Conservation (phyloP, 1,139 yeast genomes). For the Saccharomycopsis phalli region DNA sequence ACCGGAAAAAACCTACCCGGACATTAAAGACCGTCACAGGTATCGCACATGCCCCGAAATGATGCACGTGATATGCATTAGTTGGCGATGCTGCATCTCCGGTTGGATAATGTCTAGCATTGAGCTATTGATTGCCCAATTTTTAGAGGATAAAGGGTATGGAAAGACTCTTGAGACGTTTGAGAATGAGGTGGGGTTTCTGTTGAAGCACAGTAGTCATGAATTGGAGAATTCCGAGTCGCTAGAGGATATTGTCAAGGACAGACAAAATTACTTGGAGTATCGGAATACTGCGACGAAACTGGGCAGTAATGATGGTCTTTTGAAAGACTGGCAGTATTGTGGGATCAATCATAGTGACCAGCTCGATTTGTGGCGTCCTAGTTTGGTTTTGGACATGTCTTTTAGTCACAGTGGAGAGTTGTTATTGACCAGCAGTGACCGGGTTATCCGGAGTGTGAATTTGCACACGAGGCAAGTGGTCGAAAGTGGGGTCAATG, state of each 20-base stretch:
- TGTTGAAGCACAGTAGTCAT: conserved; percentile 24
- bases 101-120: conserved; percentile 6
- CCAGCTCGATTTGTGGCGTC: not conserved
- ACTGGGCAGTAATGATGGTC: conserved; percentile 14
- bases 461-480: not conserved
- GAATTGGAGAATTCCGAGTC: conserved; percentile 30
- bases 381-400: not conserved
- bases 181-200: conserved; percentile 38
- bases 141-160: conserved; percentile 39
- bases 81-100: no score
- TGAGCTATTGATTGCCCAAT: conserved; percentile 45
- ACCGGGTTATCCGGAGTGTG: conserved; percentile 7
- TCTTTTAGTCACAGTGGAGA: not conserved
- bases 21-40: no score
- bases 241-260: conserved; percentile 42
- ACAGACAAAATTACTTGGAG: conserved; percentile 35
- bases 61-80: no score
- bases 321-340: conserved; percentile 18
- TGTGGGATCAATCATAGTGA: not conserved
- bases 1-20: not conserved
- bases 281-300: conserved; percentile 16
- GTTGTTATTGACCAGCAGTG: conserved; percentile 9
- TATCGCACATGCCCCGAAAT: no score
- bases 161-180: conserved; percentile 38
- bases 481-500: not conserved